Percentiles rank a stretch among this genome's conserved stretches.
These are phyloP conservation scores for Neurospora cerealis DNA, from an alignment of 495 filamentous ascomycete species.

Conservation along the genomic window DNA sequence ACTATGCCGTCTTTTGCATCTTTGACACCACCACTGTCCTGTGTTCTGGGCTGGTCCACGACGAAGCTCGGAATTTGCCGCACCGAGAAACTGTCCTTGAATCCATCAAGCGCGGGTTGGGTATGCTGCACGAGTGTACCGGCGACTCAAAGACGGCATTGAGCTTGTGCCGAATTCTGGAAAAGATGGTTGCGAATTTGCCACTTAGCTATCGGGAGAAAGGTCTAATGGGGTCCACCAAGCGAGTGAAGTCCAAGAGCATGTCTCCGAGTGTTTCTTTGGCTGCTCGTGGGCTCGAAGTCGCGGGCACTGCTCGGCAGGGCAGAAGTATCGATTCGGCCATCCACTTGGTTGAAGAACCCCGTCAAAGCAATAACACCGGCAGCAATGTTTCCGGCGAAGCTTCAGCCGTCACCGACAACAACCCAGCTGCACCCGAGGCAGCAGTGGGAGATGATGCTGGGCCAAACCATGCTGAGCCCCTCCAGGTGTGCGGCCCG, in stretches of 20 bases:
- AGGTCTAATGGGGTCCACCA: conserved; percentile 10
- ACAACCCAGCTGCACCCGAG: not conserved
- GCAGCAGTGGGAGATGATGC: not conserved
- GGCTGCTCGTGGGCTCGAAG: not conserved
- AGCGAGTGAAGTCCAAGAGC: conserved; percentile 7
- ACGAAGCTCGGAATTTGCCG: conserved; percentile 30
- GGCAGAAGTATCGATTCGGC: not conserved
- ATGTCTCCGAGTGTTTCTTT: not conserved
- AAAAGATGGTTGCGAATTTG: conserved; percentile 13
- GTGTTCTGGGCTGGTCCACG: conserved; percentile 42
- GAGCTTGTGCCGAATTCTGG: conserved; percentile 19
- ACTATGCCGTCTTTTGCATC: conserved; percentile 42
- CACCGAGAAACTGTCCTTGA: conserved; percentile 31
- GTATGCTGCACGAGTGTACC: conserved; percentile 27
- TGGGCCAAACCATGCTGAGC: not conserved
- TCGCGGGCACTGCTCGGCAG: not conserved
- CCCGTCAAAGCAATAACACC: not conserved
- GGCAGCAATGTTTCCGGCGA: not conserved
- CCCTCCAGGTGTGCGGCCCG: not conserved
- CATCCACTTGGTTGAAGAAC: not conserved
- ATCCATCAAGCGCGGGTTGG: conserved; percentile 26
- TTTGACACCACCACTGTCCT: conserved; percentile 42
- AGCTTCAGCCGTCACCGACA: not conserved
- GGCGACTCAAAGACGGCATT: conserved; percentile 18
- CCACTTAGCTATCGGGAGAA: conserved; percentile 17